A percentile compares a stretch with the other conserved stretches of the same genome.
phyloP scores from a whole-genome alignment of 495 filamentous ascomycete genomes.

The Neurospora sp. region DNA sequence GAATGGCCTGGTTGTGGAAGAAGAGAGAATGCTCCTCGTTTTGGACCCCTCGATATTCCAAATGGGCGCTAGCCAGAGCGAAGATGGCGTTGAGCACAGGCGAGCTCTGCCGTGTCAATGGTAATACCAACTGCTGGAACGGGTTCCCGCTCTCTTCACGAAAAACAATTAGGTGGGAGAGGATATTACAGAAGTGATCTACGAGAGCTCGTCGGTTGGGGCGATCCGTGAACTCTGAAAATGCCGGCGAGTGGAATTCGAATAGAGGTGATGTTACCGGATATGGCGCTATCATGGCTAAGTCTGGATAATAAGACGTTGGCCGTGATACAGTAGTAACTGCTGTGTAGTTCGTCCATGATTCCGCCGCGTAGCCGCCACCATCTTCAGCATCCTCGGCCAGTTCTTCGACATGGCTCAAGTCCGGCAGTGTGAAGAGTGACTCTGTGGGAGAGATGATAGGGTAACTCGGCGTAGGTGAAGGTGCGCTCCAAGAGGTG shows the following conservation, averaged over 20 bases:
- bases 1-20: conserved; percentile 49
- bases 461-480: not conserved
- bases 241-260: conserved; percentile 42
- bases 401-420: not conserved
- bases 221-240: conserved; percentile 44
- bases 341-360: not conserved
- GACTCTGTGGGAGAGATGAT: not conserved
- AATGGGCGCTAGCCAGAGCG: conserved; percentile 47
- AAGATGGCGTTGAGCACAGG: conserved; percentile 50
- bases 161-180: conserved; percentile 54
- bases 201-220: conserved; percentile 45
- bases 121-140: conserved; percentile 50
- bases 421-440: not conserved
- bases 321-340: conserved; percentile 8
- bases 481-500: not conserved
- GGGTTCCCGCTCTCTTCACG: conserved; percentile 53
- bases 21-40: conserved; percentile 47
- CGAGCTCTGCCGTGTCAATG: conserved; percentile 40
- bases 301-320: conserved; percentile 23
- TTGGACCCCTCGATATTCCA: conserved; percentile 46
- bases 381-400: not conserved
- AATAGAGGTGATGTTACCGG: conserved; percentile 34
- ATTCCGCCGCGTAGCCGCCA: not conserved
- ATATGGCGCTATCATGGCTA: conserved; percentile 39
- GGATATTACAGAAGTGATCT: conserved; percentile 53